Base-by-base conservation (phyloP, 192 early-diverging fungal species). In the Spinellus fusiger region DNA sequence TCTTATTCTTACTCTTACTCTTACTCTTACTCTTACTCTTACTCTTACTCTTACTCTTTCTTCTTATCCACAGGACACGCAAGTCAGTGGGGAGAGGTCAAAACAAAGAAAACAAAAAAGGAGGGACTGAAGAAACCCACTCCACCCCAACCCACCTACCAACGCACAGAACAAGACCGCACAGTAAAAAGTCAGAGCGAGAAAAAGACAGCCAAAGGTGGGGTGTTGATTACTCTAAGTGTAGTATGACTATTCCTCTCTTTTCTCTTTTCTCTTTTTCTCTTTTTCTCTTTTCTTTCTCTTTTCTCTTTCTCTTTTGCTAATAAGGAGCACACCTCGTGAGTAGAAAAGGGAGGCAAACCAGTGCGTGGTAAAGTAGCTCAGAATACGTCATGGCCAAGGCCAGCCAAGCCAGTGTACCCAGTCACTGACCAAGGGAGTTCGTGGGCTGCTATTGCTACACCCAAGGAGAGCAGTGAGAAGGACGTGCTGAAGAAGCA, bases 71-170 rank as follows among this genome's bases (percentile, higher is more conserved):
- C 75, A 90, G 91, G 91, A 40, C 81, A 82, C 68, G 84, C 84
- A 16, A 73, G 76, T 38, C 86, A 91, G 64, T 95, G 92, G 88
- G 88, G 88, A 26, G 85, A 93, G 71, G 91, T 93, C 66, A 89
- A 89, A 75, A 84, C 82, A 69, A 75, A 73, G 47, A 83, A 88
- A 50, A 56, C 68, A 52, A 85, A 86, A 67, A 73, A 77, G 62
- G 77, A n/a, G n/a, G n/a, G n/a, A n/a, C n/a, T n/a, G n/a, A n/a
- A n/a, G n/a, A n/a, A n/a, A n/a, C n/a, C n/a, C n/a, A n/a, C n/a
- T n/a, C n/a, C n/a, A n/a, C n/a, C n/a, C n/a, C n/a, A n/a, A n/a
- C n/a, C n/a, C n/a, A n/a, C n/a, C n/a, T n/a, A n/a, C n/a, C n/a
- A n/a, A n/a, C n/a, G n/a, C n/a, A n/a, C n/a, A n/a, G n/a, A n/a